A percentile compares a stretch with the other conserved stretches of the same genome.
phyloP scores from a whole-genome alignment of 2,329 filamentous ascomycete species.

The Pseudocercospora crystallina region DNA sequence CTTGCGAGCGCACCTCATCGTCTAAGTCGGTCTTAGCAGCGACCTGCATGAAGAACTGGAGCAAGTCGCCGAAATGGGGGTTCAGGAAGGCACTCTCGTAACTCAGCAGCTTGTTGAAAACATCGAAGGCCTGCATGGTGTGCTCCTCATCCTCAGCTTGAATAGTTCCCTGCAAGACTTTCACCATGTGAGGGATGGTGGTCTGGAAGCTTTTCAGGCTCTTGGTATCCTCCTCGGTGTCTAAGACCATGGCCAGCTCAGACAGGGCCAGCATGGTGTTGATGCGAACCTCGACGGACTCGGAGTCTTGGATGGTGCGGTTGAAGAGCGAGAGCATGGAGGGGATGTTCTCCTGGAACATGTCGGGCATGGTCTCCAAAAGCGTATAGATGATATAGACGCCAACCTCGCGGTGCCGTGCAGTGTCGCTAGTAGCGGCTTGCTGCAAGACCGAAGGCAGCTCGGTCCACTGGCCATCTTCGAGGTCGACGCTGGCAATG shows the following conservation, averaged over 20 bases:
- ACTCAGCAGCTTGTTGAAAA: constrained; percentile 91
- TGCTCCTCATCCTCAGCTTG: constrained; percentile 75
- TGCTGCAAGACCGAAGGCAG: constrained; percentile 77
- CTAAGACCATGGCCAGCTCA: constrained; percentile 80
- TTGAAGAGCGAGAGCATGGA: constrained; percentile 81
- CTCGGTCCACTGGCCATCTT: constrained; percentile 81
- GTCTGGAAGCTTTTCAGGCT: constrained; percentile 73
- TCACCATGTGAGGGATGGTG: constrained; percentile 83
- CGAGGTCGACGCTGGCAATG: constrained; percentile 81
- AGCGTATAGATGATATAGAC: constrained; percentile 92
- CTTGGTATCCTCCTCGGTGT: constrained; percentile 78
- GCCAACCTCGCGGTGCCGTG: constrained; percentile 81
- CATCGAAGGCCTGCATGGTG: constrained; percentile 87
- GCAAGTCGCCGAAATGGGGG: constrained; percentile 82
- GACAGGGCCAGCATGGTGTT: constrained; percentile 92
- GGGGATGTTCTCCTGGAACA: constrained; percentile 76
- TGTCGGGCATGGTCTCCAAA: constrained; percentile 80
- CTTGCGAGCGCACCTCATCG: constrained; percentile 84
- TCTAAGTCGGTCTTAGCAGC: constrained; percentile 73
- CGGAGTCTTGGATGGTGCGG: constrained; percentile 83
- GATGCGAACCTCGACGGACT: constrained; percentile 88
- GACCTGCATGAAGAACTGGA: constrained; percentile 92
- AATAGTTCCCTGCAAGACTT: constrained; percentile 81
- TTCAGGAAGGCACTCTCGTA: constrained; percentile 84
- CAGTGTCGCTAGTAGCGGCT: constrained; percentile 72